These are phyloP conservation scores for Endoconidiophora polonica DNA, from an alignment of 2,329 filamentous ascomycete genomes.

Conservation along the genomic window DNA sequence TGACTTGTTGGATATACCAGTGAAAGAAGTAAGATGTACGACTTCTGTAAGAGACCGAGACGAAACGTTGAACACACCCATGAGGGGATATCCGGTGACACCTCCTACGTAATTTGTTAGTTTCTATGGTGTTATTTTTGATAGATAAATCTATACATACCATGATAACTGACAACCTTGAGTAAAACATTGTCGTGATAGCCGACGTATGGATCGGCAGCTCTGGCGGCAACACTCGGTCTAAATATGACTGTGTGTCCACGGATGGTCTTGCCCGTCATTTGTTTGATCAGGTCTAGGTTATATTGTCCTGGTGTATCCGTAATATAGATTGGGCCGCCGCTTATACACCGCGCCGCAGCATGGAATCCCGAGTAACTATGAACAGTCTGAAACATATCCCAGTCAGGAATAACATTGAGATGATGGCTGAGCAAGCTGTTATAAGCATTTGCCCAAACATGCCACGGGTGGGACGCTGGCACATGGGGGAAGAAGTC, in stretches of 20 bases:
- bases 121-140: neutral
- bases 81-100: constrained; percentile 54
- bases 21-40: constrained; percentile 53
- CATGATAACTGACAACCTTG: constrained; percentile 65
- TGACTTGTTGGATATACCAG: constrained; percentile 35
- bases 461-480: constrained; percentile 78
- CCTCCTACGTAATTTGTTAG: constrained; percentile 21
- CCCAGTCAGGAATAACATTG: constrained; percentile 72
- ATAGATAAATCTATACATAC: constrained; percentile 21
- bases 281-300: constrained; percentile 55
- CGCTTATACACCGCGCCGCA: constrained; percentile 74
- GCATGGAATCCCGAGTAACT: constrained; percentile 71
- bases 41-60: constrained; percentile 47
- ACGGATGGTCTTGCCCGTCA: constrained; percentile 57
- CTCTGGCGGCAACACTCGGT: constrained; percentile 57
- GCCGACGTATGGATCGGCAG: constrained; percentile 54
- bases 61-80: constrained; percentile 74
- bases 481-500: constrained; percentile 81
- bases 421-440: constrained; percentile 65
- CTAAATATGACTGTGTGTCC: constrained; percentile 68
- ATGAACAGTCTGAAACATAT: constrained; percentile 51
- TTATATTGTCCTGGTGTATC: constrained; percentile 75
- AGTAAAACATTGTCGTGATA: constrained; percentile 61
- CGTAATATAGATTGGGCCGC: constrained; percentile 88
- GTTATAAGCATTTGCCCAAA: constrained; percentile 90